Evolutionary conservation across 2,329 filamentous ascomycete genomes (phyloP).

Genomic region (Alternaria viburni): DNA sequence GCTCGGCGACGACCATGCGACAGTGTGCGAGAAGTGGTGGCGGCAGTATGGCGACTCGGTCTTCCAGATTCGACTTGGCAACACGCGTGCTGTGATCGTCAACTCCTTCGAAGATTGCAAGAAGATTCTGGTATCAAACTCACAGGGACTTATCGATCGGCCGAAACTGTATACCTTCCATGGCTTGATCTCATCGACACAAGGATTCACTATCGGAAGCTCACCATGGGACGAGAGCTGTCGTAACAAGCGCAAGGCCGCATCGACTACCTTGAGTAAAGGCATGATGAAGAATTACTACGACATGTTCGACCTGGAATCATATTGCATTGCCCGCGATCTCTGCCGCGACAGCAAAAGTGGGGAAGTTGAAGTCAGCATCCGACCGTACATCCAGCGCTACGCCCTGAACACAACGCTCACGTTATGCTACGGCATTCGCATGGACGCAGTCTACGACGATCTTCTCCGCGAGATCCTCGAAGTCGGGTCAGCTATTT

Average conservation of each 20-base stretch:
- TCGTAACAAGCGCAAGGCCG: slow-evolving; percentile 60
- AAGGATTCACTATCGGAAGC: slow-evolving; percentile 63
- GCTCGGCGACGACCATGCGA: slow-evolving; percentile 62
- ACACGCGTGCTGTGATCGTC: slow-evolving; percentile 60
- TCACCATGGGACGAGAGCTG: slow-evolving; percentile 62
- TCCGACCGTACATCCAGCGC: slow-evolving; percentile 60
- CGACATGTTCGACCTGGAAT: slow-evolving; percentile 62
- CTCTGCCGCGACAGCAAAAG: slow-evolving; percentile 53
- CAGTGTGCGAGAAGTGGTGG: slow-evolving; percentile 59
- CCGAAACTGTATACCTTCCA: slow-evolving; percentile 62
- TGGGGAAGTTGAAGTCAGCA: slow-evolving; percentile 52
- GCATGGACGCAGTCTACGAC: slow-evolving; percentile 62
- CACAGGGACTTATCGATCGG: slow-evolving; percentile 59
- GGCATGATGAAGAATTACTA: slow-evolving; percentile 57
- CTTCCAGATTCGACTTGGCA: slow-evolving; percentile 62
- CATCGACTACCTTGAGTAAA: slow-evolving; percentile 55
- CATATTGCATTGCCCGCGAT: slow-evolving; percentile 59
- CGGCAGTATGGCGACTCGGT: slow-evolving; percentile 55
- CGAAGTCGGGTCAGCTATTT: slow-evolving; percentile 60
- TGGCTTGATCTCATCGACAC: slow-evolving; percentile 55
- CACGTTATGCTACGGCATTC: slow-evolving; percentile 62
- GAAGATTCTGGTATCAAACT: slow-evolving; percentile 57
- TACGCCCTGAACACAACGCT: slow-evolving; percentile 62
- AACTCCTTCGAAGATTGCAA: slow-evolving; percentile 61
- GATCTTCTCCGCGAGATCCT: slow-evolving; percentile 60